A percentile compares a stretch with the other conserved stretches of the same genome.
These are phyloP conservation scores for Pichia scutulata DNA, from an alignment of 805 yeast genomes.

Conservation along the genomic window DNA sequence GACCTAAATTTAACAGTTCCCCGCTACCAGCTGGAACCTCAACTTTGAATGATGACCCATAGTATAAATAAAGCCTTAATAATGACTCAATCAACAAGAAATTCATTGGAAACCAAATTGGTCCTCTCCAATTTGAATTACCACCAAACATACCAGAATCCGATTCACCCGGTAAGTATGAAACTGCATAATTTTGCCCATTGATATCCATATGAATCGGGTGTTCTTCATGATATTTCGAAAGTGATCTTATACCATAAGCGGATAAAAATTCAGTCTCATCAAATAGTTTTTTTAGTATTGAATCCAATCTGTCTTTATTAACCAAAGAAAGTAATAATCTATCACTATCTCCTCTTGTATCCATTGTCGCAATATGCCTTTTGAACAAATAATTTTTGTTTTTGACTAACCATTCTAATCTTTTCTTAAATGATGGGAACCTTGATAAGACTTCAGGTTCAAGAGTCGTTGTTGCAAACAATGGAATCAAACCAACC, in stretches of 20 bases:
- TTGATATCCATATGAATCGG: conserved; percentile 82
- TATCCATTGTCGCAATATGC: conserved; percentile 77
- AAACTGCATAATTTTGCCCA: conserved; percentile 62
- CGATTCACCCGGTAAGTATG: conserved; percentile 80
- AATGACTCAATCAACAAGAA: conserved; percentile 79
- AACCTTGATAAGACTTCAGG: conserved; percentile 71
- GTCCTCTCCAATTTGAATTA: conserved; percentile 95
- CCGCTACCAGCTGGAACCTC: conserved; percentile 89
- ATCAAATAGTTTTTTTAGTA: conserved; percentile 74
- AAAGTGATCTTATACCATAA: conserved; percentile 81
- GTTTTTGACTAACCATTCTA: conserved; percentile 76
- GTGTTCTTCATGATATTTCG: conserved; percentile 75
- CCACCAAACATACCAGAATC: conserved; percentile 95
- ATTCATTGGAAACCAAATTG: conserved; percentile 93
- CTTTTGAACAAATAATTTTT: conserved; percentile 63
- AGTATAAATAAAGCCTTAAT: conserved; percentile 80
- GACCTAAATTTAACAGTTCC: conserved; percentile 65
- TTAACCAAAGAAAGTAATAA: conserved; percentile 71
- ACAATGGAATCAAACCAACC: conserved; percentile 86
- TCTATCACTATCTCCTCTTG: conserved; percentile 76
- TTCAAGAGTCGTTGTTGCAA: conserved; percentile 82
- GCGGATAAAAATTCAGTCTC: conserved; percentile 79
- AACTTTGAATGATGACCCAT: conserved; percentile 77
- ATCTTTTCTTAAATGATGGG: conserved; percentile 75
- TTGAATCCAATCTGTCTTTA: conserved; percentile 68